A percentile compares a stretch with the other conserved stretches of the same genome.
Evolutionary conservation across 202 grass and related monocot species (phyloP).

Genomic region (Digitaria exilis): DNA sequence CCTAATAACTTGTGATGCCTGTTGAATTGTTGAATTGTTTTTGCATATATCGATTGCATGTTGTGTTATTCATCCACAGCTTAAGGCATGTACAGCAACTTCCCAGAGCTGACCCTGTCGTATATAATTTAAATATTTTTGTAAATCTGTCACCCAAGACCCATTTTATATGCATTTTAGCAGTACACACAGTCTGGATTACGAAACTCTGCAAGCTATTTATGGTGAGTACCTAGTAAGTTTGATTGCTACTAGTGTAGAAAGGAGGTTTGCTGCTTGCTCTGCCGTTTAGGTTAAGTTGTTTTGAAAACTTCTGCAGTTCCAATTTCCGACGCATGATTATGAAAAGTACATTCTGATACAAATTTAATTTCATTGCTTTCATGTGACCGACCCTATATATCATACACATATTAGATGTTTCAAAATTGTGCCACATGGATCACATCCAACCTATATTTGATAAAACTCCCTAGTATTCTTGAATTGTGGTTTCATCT

Average conservation of each 20-base stretch:
- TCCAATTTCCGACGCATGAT: neutral
- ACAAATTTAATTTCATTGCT: neutral
- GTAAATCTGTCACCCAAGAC: neutral
- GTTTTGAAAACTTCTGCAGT: neutral
- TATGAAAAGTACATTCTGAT: neutral
- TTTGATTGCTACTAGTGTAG: neutral
- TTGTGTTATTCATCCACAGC: conserved; percentile 11
- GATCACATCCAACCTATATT: neutral
- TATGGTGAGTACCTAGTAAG: neutral
- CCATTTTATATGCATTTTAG: neutral
- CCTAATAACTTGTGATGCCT: neutral
- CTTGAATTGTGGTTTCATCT: conserved; percentile 13
- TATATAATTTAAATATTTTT: neutral
- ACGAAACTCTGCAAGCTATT: neutral
- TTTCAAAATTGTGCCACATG: neutral
- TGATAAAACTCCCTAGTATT: neutral
- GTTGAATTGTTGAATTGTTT: neutral
- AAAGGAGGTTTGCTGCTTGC: neutral
- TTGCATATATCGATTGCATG: neutral
- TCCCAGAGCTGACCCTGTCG: neutral
- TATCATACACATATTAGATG: neutral
- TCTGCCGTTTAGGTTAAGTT: neutral
- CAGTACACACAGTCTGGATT: neutral
- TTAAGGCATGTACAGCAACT: neutral
- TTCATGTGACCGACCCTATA: conserved; percentile 1